Evolutionary conservation across 1,284 basidiomycete species (phyloP).

Genomic region (Schizopora paradoxa): DNA sequence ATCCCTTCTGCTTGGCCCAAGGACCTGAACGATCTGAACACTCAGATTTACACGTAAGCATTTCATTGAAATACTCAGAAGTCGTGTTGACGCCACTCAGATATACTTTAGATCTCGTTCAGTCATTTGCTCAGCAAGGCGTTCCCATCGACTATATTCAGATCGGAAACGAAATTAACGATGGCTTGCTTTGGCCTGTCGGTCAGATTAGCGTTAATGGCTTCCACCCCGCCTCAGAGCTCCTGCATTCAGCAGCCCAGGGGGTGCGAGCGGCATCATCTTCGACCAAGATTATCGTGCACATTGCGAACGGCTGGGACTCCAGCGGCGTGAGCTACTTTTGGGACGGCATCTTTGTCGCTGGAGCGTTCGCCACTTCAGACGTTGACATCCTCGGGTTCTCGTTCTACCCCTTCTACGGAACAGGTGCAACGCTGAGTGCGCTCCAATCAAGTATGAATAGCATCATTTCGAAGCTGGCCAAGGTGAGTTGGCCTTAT

Average conservation of each 20-base stretch:
- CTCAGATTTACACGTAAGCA: conserved; percentile 47
- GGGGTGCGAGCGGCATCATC: conserved; percentile 38
- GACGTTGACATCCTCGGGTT: conserved; percentile 59
- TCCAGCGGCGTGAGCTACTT: conserved; percentile 40
- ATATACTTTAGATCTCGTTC: conserved; percentile 48
- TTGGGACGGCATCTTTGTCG: conserved; percentile 47
- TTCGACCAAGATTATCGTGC: conserved; percentile 48
- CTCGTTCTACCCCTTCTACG: conserved; percentile 63
- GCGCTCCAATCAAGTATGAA: conserved; percentile 47
- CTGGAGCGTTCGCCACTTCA: conserved; percentile 42
- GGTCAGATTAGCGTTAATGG: conserved; percentile 51
- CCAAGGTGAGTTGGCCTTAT: conserved; percentile 36
- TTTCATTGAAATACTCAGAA: not conserved
- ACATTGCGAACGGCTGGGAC: conserved; percentile 64
- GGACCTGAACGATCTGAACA: conserved; percentile 44
- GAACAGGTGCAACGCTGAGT: conserved; percentile 46
- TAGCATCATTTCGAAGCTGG: conserved; percentile 41
- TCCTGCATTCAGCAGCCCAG: conserved; percentile 52
- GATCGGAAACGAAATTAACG: conserved; percentile 24
- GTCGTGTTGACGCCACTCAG: conserved; percentile 25
- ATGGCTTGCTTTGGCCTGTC: conserved; percentile 55
- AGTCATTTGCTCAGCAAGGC: conserved; percentile 46
- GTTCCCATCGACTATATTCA: conserved; percentile 50
- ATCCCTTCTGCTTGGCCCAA: conserved; percentile 57
- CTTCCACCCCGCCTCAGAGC: conserved; percentile 49